Evolutionary conservation across 2,329 filamentous ascomycete species (phyloP), one percentile per base, ranked within the genome.

Genomic region (Stemphylium vesicarium): DNA sequence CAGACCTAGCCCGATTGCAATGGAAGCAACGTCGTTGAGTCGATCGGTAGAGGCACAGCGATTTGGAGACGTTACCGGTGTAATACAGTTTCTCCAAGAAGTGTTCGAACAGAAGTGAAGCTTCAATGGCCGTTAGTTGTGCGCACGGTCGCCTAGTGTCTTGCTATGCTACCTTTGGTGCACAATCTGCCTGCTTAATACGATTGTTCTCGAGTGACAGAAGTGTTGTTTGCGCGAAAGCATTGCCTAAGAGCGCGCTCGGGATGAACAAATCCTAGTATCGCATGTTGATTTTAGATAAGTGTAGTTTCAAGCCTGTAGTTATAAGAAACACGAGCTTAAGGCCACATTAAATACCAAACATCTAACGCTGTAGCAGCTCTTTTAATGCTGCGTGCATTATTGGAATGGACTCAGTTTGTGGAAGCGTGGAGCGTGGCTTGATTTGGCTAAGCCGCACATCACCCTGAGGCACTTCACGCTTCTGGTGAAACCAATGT

Each of bases 81-180:
- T 38, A 43, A n/a, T 43, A 49, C 43, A 55, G 35, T 58, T 26
- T 35, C 42, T 33, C 47, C 15, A 56, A 10, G 18, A 24, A 33
- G 16, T 50, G 31, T 47, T 46, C 7, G 47, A 56, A 24, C 42
- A 56, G 26, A 51, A 56, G 32, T 56, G 24, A 32, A 56, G 37
- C 53, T 56, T 36, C 0, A 35, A n/a, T 35, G 13, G 33, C 39
- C 6, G 37, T 58, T 31, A 58, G 22, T 33, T 12, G 15, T 45
- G 7, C n/a, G 8, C 18, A n/a, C n/a, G 6, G 16, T 29, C 47
- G 42, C 29, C 33, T 41, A 32, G 35, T 54, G 26, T 39, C 20
- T 45, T 55, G 31, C 50, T 42, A 36, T 39, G 10, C 31, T 56
- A 58, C 56, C 51, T 50, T 55, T 55, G 12, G 47, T 26, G 56